These are phyloP conservation scores for Termitomyces sp. DNA, from an alignment of 768 basidiomycete species.

Conservation along the genomic window DNA sequence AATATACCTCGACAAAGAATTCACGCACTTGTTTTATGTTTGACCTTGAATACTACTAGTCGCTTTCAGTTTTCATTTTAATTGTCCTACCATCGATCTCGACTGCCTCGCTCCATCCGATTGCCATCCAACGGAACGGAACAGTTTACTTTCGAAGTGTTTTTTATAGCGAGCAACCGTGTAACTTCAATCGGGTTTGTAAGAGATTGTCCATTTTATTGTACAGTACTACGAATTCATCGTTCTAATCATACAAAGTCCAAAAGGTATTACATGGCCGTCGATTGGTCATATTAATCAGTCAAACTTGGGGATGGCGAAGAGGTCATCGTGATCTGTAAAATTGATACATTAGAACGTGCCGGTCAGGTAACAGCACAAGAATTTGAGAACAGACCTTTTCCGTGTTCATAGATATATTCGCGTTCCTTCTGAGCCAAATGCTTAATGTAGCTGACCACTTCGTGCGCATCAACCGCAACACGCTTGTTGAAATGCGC, in stretches of 20 bases:
- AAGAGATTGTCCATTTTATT: not conserved
- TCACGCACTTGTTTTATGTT: not conserved
- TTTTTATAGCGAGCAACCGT: no score
- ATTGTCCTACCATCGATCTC: not conserved
- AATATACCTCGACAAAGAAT: not conserved
- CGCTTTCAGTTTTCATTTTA: not conserved
- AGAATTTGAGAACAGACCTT: conserved; percentile 33
- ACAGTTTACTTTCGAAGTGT: no score
- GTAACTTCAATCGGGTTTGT: not conserved
- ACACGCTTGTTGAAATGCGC: conserved; percentile 50
- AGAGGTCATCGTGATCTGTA: conserved; percentile 42
- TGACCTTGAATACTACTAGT: not conserved
- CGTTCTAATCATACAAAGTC: not conserved
- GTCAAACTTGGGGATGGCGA: conserved; percentile 44
- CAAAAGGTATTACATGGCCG: not conserved
- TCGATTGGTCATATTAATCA: conserved; percentile 1
- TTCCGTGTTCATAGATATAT: conserved; percentile 57
- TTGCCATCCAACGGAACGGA: no score
- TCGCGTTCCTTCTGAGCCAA: conserved; percentile 57
- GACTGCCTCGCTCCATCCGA: no score
- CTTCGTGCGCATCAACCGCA: conserved; percentile 54
- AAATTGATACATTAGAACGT: not conserved
- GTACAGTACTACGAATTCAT: not conserved
- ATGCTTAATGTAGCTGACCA: conserved; percentile 57
- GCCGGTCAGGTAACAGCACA: not conserved